These are phyloP conservation scores for Pugionium cornutum DNA, from an alignment of 345 rosid species.

Conservation along the genomic window DNA sequence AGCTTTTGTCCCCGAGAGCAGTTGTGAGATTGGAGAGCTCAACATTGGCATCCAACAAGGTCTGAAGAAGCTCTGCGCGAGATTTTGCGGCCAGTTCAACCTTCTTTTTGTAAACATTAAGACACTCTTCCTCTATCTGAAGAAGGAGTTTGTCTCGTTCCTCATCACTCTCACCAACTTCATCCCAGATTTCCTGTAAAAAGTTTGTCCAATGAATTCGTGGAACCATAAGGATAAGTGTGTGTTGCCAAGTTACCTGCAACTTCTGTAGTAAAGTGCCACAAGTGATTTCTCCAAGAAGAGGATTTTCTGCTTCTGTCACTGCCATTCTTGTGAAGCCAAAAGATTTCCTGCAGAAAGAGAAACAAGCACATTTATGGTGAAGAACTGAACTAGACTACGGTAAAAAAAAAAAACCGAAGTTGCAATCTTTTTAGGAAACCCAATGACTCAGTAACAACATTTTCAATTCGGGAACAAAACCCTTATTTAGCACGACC, in stretches of 20 bases:
- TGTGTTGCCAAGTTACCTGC: conserved; percentile 52
- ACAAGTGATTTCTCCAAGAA: conserved; percentile 80
- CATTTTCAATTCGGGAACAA: not conserved
- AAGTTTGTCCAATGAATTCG: conserved; percentile 11
- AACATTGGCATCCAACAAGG: conserved; percentile 77
- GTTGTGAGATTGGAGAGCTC: conserved; percentile 76
- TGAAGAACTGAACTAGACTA: not conserved
- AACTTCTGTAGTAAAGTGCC: conserved; percentile 79
- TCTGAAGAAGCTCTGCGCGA: conserved; percentile 83
- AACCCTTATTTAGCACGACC: conserved; percentile 1
- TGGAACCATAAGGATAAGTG: not conserved
- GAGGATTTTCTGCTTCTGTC: conserved; percentile 68
- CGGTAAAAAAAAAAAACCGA: not conserved
- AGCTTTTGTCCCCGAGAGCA: conserved; percentile 80
- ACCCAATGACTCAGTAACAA: not conserved
- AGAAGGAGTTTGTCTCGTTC: conserved; percentile 93
- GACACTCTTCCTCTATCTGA: conserved; percentile 87
- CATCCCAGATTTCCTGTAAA: conserved; percentile 93
- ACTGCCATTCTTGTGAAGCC: conserved; percentile 59
- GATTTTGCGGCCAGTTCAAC: conserved; percentile 86
- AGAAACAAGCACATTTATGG: conserved; percentile 17
- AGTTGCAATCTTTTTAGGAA: conserved; percentile 9
- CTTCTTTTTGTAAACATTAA: conserved; percentile 92
- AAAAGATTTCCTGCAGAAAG: conserved; percentile 38
- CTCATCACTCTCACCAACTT: conserved; percentile 94